Base-by-base conservation (phyloP, 2,329 filamentous ascomycete genomes). In the Aspergillus neotritici region DNA sequence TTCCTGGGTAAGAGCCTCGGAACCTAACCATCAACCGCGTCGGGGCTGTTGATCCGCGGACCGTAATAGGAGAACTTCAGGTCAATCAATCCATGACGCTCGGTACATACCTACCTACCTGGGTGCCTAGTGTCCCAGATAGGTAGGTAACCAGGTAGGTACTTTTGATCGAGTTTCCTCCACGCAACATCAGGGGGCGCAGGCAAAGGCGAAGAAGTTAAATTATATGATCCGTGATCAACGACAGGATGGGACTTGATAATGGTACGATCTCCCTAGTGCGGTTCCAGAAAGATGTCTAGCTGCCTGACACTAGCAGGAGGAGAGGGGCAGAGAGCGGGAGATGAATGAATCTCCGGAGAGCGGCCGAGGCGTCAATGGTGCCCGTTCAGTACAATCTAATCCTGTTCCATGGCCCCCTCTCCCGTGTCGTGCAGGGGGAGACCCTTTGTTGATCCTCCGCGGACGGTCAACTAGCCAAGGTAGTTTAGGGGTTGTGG, bases 391-490 rank as follows among this genome's bases (percentile, higher is more conserved):
- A 8, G 9, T 2, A 6, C 21, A 9, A 25, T 25, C 5, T 9
- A 25, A 8, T 25, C 21, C 21, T 17, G 17, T 17, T 17, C 17
- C 4, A 17, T 17, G 21, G 21, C 9, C 21, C 21, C 21, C 21
- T 25, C 21, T 25, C 7, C 41, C 38, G 44, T 49, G 42, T 47
- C 38, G 31, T 47, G 41, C 42, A 49, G 41, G 44, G 41, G 41
- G 44, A 38, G 37, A 45, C 41, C 41, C 33, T 45, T 43, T 46
- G 46, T 41, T 48, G 48, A 54, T 53, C 48, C 37, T 48, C 46
- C 35, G 34, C 37, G 34, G 35, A 39, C 37, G 31, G 38, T 34
- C 21, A 34, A 34, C 40, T 36, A n/a, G 39, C 37, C 37, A 40
- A 17, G 11, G n/a, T 12, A 25, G 34, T 45, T 48, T 44, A 32